phyloP scores from a whole-genome alignment of 108 stramenopile genomes.

The Stephanodiscus triporus region DNA sequence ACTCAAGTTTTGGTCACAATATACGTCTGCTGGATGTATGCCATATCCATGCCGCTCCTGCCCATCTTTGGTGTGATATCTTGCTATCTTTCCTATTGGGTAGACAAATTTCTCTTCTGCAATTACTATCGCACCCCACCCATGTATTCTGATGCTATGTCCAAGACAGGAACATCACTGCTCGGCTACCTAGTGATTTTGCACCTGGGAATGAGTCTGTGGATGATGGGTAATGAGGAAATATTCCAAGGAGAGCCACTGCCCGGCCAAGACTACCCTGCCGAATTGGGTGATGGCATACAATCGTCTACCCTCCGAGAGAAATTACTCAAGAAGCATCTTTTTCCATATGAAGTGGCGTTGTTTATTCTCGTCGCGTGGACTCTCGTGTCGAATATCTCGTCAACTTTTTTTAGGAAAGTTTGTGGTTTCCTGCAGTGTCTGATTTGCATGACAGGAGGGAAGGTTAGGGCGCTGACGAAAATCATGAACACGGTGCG shows the following conservation, averaged over 20 bases:
- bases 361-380: constrained; percentile 31
- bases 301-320: background rate
- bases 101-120: constrained; percentile 83
- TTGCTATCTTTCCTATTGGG: constrained; percentile 72
- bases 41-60: constrained; percentile 75
- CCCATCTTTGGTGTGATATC: constrained; percentile 60
- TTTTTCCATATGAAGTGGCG: constrained; percentile 34
- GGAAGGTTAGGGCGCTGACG: constrained; percentile 39
- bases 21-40: constrained; percentile 78
- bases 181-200: constrained; percentile 48
- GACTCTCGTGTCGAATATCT: constrained; percentile 25
- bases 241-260: constrained; percentile 52
- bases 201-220: constrained; percentile 55
- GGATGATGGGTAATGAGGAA: constrained; percentile 55
- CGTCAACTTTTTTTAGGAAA: constrained; percentile 33
- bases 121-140: constrained; percentile 79
- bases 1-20: constrained; percentile 72
- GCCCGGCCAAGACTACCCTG: constrained; percentile 22
- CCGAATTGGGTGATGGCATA: constrained; percentile 8
- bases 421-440: constrained; percentile 39
- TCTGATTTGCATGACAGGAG: constrained; percentile 46
- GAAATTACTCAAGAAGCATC: constrained; percentile 52
- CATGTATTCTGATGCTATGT: constrained; percentile 57
- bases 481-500: constrained; percentile 57
- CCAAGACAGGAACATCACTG: constrained; percentile 44